Base-by-base conservation (phyloP, 768 basidiomycete species). In the Termitomyces bulborhizus region DNA sequence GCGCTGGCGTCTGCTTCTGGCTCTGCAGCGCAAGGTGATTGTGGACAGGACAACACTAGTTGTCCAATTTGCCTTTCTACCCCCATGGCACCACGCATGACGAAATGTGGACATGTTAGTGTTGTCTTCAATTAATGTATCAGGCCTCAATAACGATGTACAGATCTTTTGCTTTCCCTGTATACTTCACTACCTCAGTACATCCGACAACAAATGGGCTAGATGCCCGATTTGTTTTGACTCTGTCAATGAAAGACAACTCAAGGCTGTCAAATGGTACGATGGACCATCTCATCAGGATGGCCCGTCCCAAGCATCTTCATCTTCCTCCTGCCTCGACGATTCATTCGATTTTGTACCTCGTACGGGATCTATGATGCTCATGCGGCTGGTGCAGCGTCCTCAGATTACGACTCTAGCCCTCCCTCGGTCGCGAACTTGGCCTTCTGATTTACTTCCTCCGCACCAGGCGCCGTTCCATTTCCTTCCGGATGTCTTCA, bases 191-290 rank as follows among this genome's bases (percentile, higher is more conserved):
- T 94, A 93, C 66, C 78, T 96, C 63, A 86, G 82, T 65, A 83
- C 84, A 21, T 90, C 92, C 26, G 85, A 93, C 46, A 87, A 84
- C 66, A 93, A 94, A 70, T 94, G 90, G 84, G 88, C 86, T 31
- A 86, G 88, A 53, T 98, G 97, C 67, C 97, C 97, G 3, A 93
- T 99, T 48, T 99, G 97, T 69, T 91, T 88, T 64, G 97, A 98
- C 73, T 89, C 93, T 12, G 80, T 99, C 44, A 86, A 88, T 69
- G 89, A 89, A 69, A 82, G 81, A 57, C 91, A 95, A 68, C 84
- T 98, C 60, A 98, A 97, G 76, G 82, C 80, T 53, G 95, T 98
- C 67, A 92, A 89, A 65, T 98, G 93, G 88, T 85, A 84, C 61
- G 86, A 90, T 57, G 81, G 79, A 21, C 74, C 74, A 3, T 41